phyloP scores from a whole-genome alignment of 768 basidiomycete species.

The Suillus ampliporus region DNA sequence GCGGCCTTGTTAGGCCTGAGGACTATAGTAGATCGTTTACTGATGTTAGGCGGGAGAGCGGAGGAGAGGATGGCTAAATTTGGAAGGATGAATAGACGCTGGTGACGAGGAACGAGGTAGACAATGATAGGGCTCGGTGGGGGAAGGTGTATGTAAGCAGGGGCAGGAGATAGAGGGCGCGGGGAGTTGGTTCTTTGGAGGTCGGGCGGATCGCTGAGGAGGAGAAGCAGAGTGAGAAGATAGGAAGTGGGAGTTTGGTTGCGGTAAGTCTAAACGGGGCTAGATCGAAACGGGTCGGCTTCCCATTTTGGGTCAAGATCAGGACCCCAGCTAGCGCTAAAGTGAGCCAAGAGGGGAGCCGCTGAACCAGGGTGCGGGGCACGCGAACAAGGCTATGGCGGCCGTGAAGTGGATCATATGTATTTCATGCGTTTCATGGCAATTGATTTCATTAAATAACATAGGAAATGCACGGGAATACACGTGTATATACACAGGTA shows the following conservation, averaged over 20 bases:
- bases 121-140: neutral
- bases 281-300: constrained; percentile 13
- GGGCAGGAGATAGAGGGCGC: constrained; percentile 13
- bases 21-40: neutral
- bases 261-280: constrained; percentile 18
- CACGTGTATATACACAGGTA: constrained; percentile 21
- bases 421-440: too few species aligned
- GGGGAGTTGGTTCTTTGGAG: constrained; percentile 18
- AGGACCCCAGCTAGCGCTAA: constrained; percentile 36
- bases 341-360: constrained; percentile 18
- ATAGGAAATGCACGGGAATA: constrained; percentile 14
- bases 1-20: too few species aligned
- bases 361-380: constrained; percentile 25
- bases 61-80: neutral
- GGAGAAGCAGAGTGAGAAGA: constrained; percentile 17
- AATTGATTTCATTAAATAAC: constrained; percentile 1
- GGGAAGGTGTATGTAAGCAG: constrained; percentile 26
- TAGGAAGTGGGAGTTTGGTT: constrained; percentile 12
- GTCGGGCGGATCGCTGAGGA: constrained; percentile 39
- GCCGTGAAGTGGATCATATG: constrained; percentile 3
- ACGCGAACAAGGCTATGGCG: constrained; percentile 9
- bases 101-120: neutral
- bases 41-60: constrained; percentile 1
- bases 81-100: too few species aligned
- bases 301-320: constrained; percentile 14